Percentiles rank a stretch among this genome's conserved stretches.
phyloP scores from a whole-genome alignment of 768 basidiomycete genomes.

The Tylopilus intermedius region DNA sequence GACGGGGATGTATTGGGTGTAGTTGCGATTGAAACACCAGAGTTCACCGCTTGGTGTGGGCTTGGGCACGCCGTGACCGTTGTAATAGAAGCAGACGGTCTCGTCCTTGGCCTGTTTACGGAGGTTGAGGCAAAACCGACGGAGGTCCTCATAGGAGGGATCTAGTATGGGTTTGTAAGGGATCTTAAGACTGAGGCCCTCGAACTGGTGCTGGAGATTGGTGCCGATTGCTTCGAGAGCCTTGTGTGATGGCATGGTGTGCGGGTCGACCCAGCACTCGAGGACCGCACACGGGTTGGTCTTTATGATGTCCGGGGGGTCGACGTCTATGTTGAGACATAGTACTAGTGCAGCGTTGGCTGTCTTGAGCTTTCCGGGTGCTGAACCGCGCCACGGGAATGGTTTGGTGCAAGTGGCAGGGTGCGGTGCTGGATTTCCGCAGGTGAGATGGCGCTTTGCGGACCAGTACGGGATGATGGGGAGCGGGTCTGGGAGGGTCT shows the following conservation, averaged over 20 bases:
- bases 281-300: constrained; percentile 92
- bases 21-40: constrained; percentile 97
- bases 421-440: constrained; percentile 76
- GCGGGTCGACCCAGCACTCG: constrained; percentile 98
- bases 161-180: constrained; percentile 93
- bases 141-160: constrained; percentile 90
- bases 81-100: constrained; percentile 93
- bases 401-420: constrained; percentile 62
- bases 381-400: constrained; percentile 73
- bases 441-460: constrained; percentile 85
- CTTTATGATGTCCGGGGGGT: constrained; percentile 96
- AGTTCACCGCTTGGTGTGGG: constrained; percentile 94
- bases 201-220: constrained; percentile 93
- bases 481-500: constrained; percentile 41
- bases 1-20: constrained; percentile 98
- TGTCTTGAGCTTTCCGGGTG: constrained; percentile 86
- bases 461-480: constrained; percentile 80
- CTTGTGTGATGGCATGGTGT: constrained; percentile 85
- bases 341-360: constrained; percentile 83
- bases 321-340: constrained; percentile 95
- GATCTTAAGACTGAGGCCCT: constrained; percentile 90
- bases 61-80: constrained; percentile 96
- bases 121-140: constrained; percentile 76
- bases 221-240: constrained; percentile 91
- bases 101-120: constrained; percentile 91